A percentile compares a stretch with the other conserved stretches of the same genome.
phyloP scores from a whole-genome alignment of 176 grass and related monocot species.

The Triticum monococcum region DNA sequence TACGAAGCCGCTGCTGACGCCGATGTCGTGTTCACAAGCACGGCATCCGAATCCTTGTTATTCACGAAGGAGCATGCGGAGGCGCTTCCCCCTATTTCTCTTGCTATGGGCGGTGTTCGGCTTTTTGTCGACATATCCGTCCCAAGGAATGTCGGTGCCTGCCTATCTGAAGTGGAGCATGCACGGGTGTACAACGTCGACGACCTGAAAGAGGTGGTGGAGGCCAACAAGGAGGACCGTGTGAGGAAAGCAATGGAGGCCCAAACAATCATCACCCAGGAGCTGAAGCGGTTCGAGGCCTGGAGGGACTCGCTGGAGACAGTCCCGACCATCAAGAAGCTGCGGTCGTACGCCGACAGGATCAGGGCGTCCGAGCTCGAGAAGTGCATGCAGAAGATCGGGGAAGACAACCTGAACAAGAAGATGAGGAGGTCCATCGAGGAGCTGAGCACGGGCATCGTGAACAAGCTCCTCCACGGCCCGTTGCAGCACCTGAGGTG shows the following conservation, averaged over 20 bases:
- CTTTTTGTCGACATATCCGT: slow-evolving; percentile 87
- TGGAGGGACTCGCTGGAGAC: slow-evolving; percentile 91
- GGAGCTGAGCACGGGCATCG: slow-evolving; percentile 73
- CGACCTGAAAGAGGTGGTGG: slow-evolving; percentile 91
- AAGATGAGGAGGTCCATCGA: slow-evolving; percentile 78
- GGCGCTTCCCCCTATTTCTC: slow-evolving; percentile 44
- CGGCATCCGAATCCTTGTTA: slow-evolving; percentile 70
- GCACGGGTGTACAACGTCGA: slow-evolving; percentile 73
- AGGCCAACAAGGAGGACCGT: slow-evolving; percentile 84
- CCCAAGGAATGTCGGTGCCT: slow-evolving; percentile 71
- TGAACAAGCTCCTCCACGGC: slow-evolving; percentile 91
- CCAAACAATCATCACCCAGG: slow-evolving; percentile 68
- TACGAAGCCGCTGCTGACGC: slow-evolving; percentile 63
- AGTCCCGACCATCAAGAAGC: slow-evolving; percentile 86
- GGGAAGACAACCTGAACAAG: slow-evolving; percentile 63
- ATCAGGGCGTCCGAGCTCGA: slow-evolving; percentile 77
- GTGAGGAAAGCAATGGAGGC: slow-evolving; percentile 85
- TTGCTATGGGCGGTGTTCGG: slow-evolving; percentile 51
- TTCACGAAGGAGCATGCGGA: slow-evolving; percentile 64
- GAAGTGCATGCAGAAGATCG: slow-evolving; percentile 82
- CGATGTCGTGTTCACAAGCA: slow-evolving; percentile 80
- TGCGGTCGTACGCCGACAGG: slow-evolving; percentile 78
- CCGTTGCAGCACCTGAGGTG: slow-evolving; percentile 88
- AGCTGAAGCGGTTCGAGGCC: slow-evolving; percentile 68
- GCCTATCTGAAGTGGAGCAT: slow-evolving; percentile 44